Percentiles rank a stretch among this genome's conserved stretches.
These are phyloP conservation scores for Xerocomellus intermedius DNA, from an alignment of 768 basidiomycete genomes.

Conservation along the genomic window DNA sequence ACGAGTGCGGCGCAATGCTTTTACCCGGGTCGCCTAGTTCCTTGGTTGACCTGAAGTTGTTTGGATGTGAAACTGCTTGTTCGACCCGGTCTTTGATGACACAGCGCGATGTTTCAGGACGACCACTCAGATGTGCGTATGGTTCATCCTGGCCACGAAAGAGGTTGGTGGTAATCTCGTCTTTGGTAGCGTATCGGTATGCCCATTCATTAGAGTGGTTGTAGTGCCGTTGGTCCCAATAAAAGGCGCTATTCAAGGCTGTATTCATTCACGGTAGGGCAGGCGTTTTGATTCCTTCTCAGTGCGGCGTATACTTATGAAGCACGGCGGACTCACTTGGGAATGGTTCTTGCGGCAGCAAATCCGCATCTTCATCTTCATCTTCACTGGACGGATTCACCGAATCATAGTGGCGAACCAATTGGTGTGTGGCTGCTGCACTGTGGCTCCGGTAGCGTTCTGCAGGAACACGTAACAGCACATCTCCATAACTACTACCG, in stretches of 20 bases:
- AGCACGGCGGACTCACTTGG: slow-evolving; percentile 21
- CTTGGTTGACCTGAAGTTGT: background rate
- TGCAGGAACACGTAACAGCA: background rate
- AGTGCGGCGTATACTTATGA: background rate
- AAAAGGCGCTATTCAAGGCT: slow-evolving; percentile 25
- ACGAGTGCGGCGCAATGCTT: background rate
- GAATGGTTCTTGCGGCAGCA: slow-evolving; percentile 18
- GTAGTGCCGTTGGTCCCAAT: slow-evolving; percentile 1
- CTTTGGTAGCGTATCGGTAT: slow-evolving; percentile 32
- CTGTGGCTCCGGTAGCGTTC: background rate
- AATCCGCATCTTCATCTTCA: slow-evolving; percentile 18
- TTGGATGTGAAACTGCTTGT: background rate
- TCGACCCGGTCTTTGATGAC: slow-evolving; percentile 9
- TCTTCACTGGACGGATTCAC: slow-evolving; percentile 14
- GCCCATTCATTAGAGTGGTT: slow-evolving; percentile 19
- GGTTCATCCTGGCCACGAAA: slow-evolving; percentile 20
- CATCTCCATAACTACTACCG: background rate
- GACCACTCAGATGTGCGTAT: slow-evolving; percentile 1
- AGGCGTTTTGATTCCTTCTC: background rate
- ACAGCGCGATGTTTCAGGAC: slow-evolving; percentile 4
- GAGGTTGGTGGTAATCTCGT: slow-evolving; percentile 30
- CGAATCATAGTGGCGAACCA: background rate
- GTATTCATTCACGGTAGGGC: background rate
- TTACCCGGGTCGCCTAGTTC: background rate
- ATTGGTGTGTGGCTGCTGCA: background rate